phyloP scores from a whole-genome alignment of 179 eudicot genomes.

The Spergularia azorica region DNA sequence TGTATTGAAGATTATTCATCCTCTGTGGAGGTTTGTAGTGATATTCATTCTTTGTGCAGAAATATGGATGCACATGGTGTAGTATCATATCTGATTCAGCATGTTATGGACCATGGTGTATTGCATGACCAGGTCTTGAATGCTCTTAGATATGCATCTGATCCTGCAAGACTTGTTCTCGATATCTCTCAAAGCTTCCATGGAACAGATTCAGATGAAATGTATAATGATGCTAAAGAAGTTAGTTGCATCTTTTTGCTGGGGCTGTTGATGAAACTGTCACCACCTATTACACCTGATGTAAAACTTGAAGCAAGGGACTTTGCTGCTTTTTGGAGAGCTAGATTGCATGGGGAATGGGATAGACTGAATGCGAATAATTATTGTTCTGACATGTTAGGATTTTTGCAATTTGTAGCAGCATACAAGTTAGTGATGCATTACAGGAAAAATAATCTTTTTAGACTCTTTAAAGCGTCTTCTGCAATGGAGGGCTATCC shows the following conservation, averaged over 20 bases:
- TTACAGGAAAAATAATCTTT: not conserved
- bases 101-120: conserved; percentile 8
- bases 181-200: conserved; percentile 16
- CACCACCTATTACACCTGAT: conserved; percentile 14
- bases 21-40: not conserved
- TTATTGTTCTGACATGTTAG: not conserved
- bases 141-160: conserved; percentile 22
- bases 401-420: conserved; percentile 20
- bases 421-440: conserved; percentile 16
- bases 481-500: conserved; percentile 2
- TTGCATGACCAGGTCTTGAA: conserved; percentile 12
- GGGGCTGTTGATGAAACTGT: conserved; percentile 19
- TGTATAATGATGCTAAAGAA: not conserved
- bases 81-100: conserved; percentile 15
- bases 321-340: conserved; percentile 19
- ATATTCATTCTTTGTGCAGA: conserved; percentile 21
- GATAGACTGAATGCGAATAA: not conserved
- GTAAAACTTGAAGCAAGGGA: conserved; percentile 23
- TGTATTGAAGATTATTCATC: not conserved
- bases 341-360: not conserved
- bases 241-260: conserved; percentile 13
- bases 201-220: not conserved
- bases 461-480: conserved; percentile 3
- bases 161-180: conserved; percentile 31
- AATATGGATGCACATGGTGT: conserved; percentile 24